A percentile compares a stretch with the other conserved stretches of the same genome.
Evolutionary conservation across 768 basidiomycete genomes (phyloP).

Genomic region (Mycena vitilis): DNA sequence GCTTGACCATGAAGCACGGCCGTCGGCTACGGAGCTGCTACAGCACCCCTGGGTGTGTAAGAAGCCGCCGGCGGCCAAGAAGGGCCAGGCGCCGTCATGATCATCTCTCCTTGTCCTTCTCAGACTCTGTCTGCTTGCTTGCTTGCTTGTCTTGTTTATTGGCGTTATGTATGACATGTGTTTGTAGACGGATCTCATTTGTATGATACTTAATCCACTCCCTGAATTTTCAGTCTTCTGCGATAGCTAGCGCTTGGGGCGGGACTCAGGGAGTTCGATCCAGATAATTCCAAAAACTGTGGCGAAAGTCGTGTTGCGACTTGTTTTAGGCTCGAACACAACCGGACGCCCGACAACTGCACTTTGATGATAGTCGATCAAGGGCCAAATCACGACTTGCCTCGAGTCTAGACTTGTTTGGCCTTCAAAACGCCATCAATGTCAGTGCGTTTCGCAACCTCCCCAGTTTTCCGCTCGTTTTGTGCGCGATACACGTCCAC

Average conservation of each 20-base stretch:
- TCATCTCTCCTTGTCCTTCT: slow-evolving; percentile 3
- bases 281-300: no score
- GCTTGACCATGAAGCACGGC: slow-evolving; percentile 82
- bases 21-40: slow-evolving; percentile 81
- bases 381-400: no score
- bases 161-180: slow-evolving; percentile 28
- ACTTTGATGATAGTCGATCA: no score
- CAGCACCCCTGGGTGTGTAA: slow-evolving; percentile 76
- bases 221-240: background rate
- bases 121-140: background rate
- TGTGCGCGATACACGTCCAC: slow-evolving; percentile 13
- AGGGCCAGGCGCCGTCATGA: slow-evolving; percentile 31
- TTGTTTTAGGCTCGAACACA: no score
- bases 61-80: slow-evolving; percentile 46
- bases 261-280: no score
- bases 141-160: slow-evolving; percentile 26
- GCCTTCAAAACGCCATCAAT: no score
- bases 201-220: slow-evolving; percentile 30
- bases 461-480: slow-evolving; percentile 6
- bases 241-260: no score
- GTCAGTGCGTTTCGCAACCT: background rate
- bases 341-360: no score
- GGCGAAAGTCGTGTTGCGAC: no score
- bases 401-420: no score
- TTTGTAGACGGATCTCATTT: slow-evolving; percentile 32